Conservation (phyloP, 345 rosid genomes). For the Geranium brycei region DNA sequence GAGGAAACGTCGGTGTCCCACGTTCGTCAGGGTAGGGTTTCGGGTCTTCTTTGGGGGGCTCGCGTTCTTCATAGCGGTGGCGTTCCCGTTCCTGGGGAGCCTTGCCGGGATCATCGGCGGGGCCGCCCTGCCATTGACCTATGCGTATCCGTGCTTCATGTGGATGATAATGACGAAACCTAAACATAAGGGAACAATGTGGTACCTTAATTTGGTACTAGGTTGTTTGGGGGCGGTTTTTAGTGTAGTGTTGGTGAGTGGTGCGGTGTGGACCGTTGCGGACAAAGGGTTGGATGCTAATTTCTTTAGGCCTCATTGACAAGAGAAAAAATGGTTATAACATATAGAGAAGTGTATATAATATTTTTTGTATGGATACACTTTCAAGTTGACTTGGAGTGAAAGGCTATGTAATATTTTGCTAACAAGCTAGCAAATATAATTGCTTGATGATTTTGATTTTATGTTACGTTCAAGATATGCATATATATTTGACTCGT, state of each 20-base stretch:
- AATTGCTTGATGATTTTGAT: too few species aligned
- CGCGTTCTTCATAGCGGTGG: conserved; percentile 24
- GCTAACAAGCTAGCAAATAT: too few species aligned
- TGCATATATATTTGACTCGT: too few species aligned
- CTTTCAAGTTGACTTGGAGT: too few species aligned
- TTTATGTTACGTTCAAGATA: too few species aligned
- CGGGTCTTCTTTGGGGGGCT: conserved; percentile 32
- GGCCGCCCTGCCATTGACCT: conserved; percentile 27
- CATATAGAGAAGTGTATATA: background rate
- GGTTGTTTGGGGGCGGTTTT: conserved; percentile 29
- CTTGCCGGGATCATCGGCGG: conserved; percentile 35
- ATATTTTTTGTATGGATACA: too few species aligned
- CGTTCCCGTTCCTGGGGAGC: conserved; percentile 37
- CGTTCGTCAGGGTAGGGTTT: conserved; percentile 15
- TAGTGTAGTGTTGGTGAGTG: conserved; percentile 21
- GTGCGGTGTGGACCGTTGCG: conserved; percentile 26
- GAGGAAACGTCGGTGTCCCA: conserved; percentile 15
- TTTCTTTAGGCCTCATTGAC: conserved; percentile 28
- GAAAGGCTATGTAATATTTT: too few species aligned
- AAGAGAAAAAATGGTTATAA: background rate
- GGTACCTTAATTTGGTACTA: conserved; percentile 33
- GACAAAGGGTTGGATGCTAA: conserved; percentile 30
- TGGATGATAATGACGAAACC: conserved; percentile 27
- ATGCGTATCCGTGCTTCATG: conserved; percentile 48
- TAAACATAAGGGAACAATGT: background rate